phyloP scores from a whole-genome alignment of 805 yeast genomes.

The Yamadazyma endophytica region DNA sequence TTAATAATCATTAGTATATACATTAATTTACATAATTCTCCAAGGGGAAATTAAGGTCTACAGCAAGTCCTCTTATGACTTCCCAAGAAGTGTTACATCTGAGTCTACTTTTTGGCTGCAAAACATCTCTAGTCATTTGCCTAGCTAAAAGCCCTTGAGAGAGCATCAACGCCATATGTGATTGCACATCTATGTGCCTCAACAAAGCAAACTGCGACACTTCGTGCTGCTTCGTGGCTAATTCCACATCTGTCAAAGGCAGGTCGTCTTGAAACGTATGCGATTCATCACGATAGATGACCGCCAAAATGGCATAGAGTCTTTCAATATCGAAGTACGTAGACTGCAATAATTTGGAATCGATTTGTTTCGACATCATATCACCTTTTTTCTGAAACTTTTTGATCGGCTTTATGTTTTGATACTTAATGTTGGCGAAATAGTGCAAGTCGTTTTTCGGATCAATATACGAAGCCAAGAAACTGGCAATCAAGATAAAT shows the following conservation, averaged over 20 bases:
- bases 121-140: constrained; percentile 45
- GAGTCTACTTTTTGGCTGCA: constrained; percentile 74
- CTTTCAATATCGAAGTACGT: constrained; percentile 75
- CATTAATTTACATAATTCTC: constrained; percentile 46
- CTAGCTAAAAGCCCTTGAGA: constrained; percentile 48
- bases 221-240: constrained; percentile 28
- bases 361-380: constrained; percentile 42
- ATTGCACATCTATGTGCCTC: constrained; percentile 45
- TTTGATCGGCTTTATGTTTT: constrained; percentile 34
- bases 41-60: constrained; percentile 62
- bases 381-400: constrained; percentile 12
- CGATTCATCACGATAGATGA: constrained; percentile 51
- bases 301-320: constrained; percentile 70
- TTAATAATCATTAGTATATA: constrained; percentile 6
- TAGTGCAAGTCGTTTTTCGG: constrained; percentile 63
- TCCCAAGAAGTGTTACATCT: constrained; percentile 71
- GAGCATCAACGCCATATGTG: constrained; percentile 56
- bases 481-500: constrained; percentile 75
- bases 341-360: constrained; percentile 64
- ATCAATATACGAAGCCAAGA: constrained; percentile 74
- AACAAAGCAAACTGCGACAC: constrained; percentile 32
- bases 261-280: constrained; percentile 22
- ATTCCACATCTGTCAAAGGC: constrained; percentile 32
- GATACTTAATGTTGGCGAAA: constrained; percentile 56
- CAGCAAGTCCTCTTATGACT: constrained; percentile 54